Percentiles rank a stretch among this genome's conserved stretches.
Conservation (phyloP, 2,329 filamentous ascomycete species). For the Thermothelomyces thermophilus region DNA sequence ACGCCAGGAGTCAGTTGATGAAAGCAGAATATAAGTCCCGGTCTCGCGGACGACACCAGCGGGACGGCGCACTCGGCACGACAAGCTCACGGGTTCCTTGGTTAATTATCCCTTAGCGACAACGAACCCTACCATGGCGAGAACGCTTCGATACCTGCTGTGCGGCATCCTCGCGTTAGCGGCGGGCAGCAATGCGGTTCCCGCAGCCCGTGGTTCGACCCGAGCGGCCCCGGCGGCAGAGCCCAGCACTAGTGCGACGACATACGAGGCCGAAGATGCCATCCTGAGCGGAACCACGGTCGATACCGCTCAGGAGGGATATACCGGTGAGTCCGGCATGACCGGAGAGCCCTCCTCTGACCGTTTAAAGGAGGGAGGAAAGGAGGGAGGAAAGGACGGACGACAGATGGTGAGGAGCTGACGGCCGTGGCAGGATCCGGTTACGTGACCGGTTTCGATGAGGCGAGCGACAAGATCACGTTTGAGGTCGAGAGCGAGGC, state of each 20-base stretch:
- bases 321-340: conserved; percentile 9
- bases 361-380: too few relatives aligned
- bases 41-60: too few relatives aligned
- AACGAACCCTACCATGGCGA: conserved; percentile 1
- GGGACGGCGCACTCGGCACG: too few relatives aligned
- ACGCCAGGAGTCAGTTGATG: too few relatives aligned
- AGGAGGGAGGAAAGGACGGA: too few relatives aligned
- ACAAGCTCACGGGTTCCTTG: too few relatives aligned
- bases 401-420: neutral
- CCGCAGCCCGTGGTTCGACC: neutral
- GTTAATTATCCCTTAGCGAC: too few relatives aligned
- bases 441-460: conserved; percentile 42
- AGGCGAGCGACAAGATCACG: conserved; percentile 36
- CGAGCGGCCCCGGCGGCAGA: neutral
- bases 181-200: neutral
- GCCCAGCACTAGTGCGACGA: conserved; percentile 4
- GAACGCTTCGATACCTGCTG: conserved; percentile 3
- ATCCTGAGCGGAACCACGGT: conserved; percentile 35
- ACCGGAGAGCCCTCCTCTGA: too few relatives aligned
- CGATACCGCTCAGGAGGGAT: conserved; percentile 35
- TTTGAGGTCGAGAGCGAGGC: conserved; percentile 34
- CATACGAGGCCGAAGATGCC: conserved; percentile 37
- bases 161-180: conserved; percentile 7
- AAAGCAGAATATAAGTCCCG: too few relatives aligned
- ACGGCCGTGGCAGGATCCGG: conserved; percentile 32